Conservation (phyloP, 495 filamentous ascomycete genomes). For the Penicillium soppii region DNA sequence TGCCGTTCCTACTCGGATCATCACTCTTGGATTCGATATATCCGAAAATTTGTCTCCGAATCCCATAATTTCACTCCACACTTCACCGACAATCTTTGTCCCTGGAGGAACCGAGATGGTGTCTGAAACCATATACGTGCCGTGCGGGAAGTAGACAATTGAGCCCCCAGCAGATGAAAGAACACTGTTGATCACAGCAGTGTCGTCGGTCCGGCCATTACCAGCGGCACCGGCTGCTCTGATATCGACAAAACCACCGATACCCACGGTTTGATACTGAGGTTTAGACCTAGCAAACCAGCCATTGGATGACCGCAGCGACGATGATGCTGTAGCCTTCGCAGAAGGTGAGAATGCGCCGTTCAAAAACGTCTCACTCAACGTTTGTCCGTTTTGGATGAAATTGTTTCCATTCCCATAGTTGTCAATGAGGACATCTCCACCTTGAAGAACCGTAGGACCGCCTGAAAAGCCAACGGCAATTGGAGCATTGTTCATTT, state of each 20-base stretch:
- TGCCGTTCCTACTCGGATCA: too few species aligned
- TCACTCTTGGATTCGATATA: too few species aligned
- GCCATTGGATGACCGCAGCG: conserved; percentile 24
- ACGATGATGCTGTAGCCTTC: conserved; percentile 30
- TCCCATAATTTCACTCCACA: too few species aligned
- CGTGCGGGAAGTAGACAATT: too few species aligned
- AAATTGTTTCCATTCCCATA: conserved; percentile 52
- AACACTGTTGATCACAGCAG: conserved; percentile 35
- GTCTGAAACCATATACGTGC: too few species aligned
- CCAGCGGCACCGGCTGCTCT: conserved; percentile 58
- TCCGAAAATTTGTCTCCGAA: too few species aligned
- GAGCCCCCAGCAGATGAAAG: too few species aligned
- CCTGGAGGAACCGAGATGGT: too few species aligned
- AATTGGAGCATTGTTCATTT: conserved; percentile 53
- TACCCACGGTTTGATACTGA: conserved; percentile 42
- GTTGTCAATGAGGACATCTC: conserved; percentile 45
- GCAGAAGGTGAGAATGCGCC: conserved; percentile 19
- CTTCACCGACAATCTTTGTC: too few species aligned
- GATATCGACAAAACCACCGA: conserved; percentile 54
- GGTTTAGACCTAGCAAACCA: conserved; percentile 48
- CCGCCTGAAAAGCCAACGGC: conserved; percentile 51
- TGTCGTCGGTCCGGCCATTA: conserved; percentile 67
- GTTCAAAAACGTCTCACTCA: conserved; percentile 31
- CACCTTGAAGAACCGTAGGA: conserved; percentile 49
- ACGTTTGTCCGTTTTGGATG: conserved; percentile 28